Conservation (phyloP, 2,329 filamentous ascomycete species). For the Fusarium chuoi region DNA sequence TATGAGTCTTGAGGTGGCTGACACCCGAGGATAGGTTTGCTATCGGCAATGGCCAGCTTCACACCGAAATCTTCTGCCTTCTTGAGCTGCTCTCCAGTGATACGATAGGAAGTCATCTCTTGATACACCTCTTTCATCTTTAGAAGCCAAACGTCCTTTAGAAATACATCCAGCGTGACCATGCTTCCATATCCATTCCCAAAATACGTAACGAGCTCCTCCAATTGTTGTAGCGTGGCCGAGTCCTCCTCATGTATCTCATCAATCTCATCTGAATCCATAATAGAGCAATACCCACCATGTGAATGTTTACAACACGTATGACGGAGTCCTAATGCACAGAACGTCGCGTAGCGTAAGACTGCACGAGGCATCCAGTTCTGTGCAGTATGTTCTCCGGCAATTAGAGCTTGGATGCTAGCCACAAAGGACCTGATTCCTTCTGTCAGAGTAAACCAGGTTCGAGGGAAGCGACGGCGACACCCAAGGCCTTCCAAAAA, state of each 20-base stretch:
- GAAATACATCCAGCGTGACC: rapidly evolving
- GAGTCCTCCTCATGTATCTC: background rate
- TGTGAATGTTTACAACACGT: background rate
- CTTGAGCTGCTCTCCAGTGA: rapidly evolving
- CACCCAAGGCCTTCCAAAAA: background rate
- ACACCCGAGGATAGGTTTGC: rapidly evolving
- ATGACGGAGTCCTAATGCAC: background rate
- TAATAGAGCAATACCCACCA: rapidly evolving
- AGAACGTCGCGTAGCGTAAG: background rate
- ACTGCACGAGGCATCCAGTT: rapidly evolving
- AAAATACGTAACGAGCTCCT: rapidly evolving
- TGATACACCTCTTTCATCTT: rapidly evolving
- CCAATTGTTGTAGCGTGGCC: rapidly evolving
- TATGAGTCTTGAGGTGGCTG: background rate
- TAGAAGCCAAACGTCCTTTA: background rate
- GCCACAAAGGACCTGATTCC: background rate
- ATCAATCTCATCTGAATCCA: background rate
- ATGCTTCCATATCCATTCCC: rapidly evolving
- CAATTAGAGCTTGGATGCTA: rapidly evolving
- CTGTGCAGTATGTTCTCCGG: rapidly evolving
- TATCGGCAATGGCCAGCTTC: rapidly evolving
- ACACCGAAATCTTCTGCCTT: background rate
- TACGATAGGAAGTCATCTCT: rapidly evolving
- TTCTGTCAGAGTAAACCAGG: rapidly evolving
- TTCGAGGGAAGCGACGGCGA: background rate